A percentile compares a stretch with the other conserved stretches of the same genome.
phyloP scores from a whole-genome alignment of 768 basidiomycete species.

The Suillus luteus region DNA sequence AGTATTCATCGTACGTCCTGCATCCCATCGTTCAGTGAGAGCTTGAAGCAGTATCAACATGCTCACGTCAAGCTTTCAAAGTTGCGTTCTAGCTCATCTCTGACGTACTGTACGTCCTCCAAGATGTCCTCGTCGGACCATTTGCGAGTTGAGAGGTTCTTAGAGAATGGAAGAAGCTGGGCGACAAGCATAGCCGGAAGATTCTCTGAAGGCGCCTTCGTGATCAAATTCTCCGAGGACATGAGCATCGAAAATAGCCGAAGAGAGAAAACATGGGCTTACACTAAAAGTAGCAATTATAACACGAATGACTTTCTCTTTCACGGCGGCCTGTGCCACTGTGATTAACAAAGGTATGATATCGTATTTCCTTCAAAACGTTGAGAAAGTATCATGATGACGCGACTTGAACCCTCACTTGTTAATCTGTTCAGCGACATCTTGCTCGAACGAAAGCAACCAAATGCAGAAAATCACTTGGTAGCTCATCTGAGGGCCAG shows the following conservation, averaged over 20 bases:
- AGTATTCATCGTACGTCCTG: conserved; percentile 96
- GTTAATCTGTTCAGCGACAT: conserved; percentile 84
- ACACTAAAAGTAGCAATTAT: conserved; percentile 91
- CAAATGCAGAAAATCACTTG: conserved; percentile 93
- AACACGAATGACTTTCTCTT: conserved; percentile 96
- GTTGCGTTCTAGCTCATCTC: conserved; percentile 80
- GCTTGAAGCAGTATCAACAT: neutral
- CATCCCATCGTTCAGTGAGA: neutral
- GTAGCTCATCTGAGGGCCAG: conserved; percentile 93
- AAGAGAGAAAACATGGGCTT: conserved; percentile 16
- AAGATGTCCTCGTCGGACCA: conserved; percentile 95
- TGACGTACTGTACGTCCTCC: conserved; percentile 88
- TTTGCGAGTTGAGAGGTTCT: conserved; percentile 81
- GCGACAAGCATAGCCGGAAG: conserved; percentile 91
- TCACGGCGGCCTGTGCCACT: conserved; percentile 86
- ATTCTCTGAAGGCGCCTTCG: conserved; percentile 84
- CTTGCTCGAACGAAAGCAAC: conserved; percentile 89
- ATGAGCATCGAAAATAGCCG: conserved; percentile 12
- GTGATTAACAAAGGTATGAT: conserved; percentile 83
- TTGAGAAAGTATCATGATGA: conserved; percentile 7
- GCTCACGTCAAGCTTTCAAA: conserved; percentile 90
- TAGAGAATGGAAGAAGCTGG: conserved; percentile 82
- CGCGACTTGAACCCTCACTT: conserved; percentile 50
- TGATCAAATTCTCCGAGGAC: conserved; percentile 74
- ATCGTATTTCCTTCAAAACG: conserved; percentile 74